phyloP scores from a whole-genome alignment of 192 early-diverging fungal species.

The Piromyces sp. region DNA sequence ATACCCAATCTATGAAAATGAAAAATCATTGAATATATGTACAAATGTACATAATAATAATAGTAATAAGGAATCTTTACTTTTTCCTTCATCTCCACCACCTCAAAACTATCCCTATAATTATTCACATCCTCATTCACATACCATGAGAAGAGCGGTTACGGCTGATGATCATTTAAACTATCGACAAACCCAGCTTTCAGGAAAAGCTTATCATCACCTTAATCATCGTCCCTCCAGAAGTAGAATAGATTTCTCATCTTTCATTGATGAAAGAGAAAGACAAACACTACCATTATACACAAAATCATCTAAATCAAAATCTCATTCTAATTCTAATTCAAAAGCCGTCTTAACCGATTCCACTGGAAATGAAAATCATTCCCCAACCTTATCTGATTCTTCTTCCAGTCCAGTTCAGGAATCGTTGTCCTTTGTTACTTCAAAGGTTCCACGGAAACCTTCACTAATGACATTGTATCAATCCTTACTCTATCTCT shows the following conservation, averaged over 20 bases:
- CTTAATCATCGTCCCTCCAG: background rate
- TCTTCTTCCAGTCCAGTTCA: no score
- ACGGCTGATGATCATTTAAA: background rate
- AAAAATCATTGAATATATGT: no score
- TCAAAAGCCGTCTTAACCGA: no score
- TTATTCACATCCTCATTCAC: background rate
- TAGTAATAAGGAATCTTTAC: background rate
- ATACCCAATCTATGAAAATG: background rate
- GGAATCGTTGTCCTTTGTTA: background rate
- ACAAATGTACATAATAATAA: no score
- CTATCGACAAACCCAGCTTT: background rate
- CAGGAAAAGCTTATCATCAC: background rate
- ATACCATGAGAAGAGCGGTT: background rate
- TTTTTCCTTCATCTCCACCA: background rate
- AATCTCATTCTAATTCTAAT: no score
- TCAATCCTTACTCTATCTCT: background rate
- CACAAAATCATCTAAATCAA: background rate
- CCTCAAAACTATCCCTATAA: background rate
- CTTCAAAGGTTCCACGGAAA: background rate
- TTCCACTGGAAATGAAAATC: no score
- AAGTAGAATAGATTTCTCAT: background rate
- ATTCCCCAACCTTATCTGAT: no score
- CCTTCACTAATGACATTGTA: background rate
- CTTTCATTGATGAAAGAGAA: background rate
- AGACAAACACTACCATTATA: background rate